These are phyloP conservation scores for Vicia faba DNA, from an alignment of 306 rosid species.

Conservation along the genomic window DNA sequence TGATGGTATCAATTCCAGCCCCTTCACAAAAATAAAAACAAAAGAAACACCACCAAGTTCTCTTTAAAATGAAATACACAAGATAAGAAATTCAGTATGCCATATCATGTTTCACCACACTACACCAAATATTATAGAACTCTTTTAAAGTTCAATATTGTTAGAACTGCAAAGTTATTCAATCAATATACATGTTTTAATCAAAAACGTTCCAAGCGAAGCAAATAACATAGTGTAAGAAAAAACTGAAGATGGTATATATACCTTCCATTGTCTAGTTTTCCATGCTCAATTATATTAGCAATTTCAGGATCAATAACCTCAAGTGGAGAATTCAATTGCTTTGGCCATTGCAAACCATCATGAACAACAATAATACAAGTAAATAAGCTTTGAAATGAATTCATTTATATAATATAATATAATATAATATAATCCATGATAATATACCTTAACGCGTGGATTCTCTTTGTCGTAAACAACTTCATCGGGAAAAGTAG, in stretches of 20 bases:
- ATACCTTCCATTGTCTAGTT: conserved; percentile 96
- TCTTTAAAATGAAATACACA: not conserved
- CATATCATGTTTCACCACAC: not conserved
- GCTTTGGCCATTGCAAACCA: conserved; percentile 84
- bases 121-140: not conserved
- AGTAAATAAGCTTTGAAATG: not conserved
- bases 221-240: too few species aligned
- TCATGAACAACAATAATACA: not conserved
- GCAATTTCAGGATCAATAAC: conserved; percentile 89
- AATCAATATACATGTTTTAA: too few species aligned
- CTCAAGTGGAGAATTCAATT: conserved; percentile 90
- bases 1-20: conserved; percentile 93
- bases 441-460: conserved; percentile 57
- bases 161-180: not conserved
- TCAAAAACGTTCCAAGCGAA: too few species aligned
- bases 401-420: too few species aligned
- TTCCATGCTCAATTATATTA: conserved; percentile 88
- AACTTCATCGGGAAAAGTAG: conserved; percentile 90
- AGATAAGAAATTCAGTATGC: not conserved
- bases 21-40: conserved; percentile 65
- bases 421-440: too few species aligned
- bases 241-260: not conserved
- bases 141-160: not conserved
- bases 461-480: conserved; percentile 76
- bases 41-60: not conserved